phyloP scores from a whole-genome alignment of 352 stramenopile species.

The Globisporangium polare region DNA sequence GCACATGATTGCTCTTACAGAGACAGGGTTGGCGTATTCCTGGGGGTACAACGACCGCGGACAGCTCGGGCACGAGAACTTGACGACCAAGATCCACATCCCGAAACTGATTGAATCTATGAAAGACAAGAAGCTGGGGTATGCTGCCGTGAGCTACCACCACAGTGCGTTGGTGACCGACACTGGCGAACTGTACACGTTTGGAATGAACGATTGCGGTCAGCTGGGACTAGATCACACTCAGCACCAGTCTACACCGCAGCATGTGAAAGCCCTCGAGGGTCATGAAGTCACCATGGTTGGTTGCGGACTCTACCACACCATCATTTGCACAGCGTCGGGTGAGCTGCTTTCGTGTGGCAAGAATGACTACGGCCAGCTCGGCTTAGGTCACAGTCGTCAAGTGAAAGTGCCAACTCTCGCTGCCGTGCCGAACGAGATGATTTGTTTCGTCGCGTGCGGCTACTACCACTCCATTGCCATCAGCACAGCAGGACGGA shows the following conservation, averaged over 20 bases:
- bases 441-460: constrained; percentile 77
- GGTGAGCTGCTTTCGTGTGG: constrained; percentile 77
- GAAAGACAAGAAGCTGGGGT: constrained; percentile 80
- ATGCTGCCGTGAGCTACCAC: constrained; percentile 82
- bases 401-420: constrained; percentile 68
- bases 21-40: constrained; percentile 76
- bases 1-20: constrained; percentile 83
- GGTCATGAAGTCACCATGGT: constrained; percentile 74
- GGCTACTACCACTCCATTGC: constrained; percentile 84
- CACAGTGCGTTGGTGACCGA: constrained; percentile 79
- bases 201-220: constrained; percentile 88
- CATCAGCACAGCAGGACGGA: constrained; percentile 57
- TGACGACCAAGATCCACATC: constrained; percentile 80
- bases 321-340: constrained; percentile 60
- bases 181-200: constrained; percentile 76
- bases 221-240: constrained; percentile 83
- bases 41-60: constrained; percentile 88
- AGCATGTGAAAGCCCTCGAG: constrained; percentile 75
- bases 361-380: constrained; percentile 88
- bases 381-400: constrained; percentile 73
- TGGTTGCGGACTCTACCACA: constrained; percentile 82
- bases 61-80: constrained; percentile 81
- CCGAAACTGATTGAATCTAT: constrained; percentile 83
- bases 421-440: constrained; percentile 60
- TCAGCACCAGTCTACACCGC: constrained; percentile 64